Conservation (phyloP, 345 rosid genomes). For the Acer yangbiense region DNA sequence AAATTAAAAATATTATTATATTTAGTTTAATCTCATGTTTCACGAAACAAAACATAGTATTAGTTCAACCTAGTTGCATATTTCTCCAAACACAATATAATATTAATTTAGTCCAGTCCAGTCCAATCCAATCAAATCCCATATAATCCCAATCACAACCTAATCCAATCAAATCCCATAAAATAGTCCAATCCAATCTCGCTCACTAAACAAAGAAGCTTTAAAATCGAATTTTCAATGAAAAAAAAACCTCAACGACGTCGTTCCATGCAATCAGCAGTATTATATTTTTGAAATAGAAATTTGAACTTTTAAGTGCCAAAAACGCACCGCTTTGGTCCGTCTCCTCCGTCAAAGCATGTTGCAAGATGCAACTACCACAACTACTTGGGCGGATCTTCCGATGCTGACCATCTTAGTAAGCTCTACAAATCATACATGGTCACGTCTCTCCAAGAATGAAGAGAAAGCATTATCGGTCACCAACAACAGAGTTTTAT, state of each 20-base stretch:
- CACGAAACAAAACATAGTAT: no score
- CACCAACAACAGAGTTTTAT: neutral
- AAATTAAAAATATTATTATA: no score
- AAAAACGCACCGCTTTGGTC: neutral
- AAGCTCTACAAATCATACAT: neutral
- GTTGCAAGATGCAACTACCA: conserved; percentile 19
- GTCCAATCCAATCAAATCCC: no score
- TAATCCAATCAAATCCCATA: no score
- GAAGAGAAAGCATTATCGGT: conserved; percentile 17
- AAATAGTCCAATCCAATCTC: no score
- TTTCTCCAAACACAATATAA: no score
- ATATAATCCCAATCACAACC: no score
- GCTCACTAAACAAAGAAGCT: no score
- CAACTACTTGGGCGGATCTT: conserved; percentile 49
- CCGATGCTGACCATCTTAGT: conserved; percentile 32
- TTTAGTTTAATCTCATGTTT: no score
- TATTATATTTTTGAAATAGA: neutral
- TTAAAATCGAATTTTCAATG: neutral
- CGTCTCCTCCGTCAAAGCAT: neutral
- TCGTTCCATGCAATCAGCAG: neutral
- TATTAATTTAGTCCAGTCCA: no score
- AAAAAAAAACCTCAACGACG: neutral
- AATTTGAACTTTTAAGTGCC: neutral
- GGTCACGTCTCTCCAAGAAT: conserved; percentile 6
- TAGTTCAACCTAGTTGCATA: no score